A percentile compares a stretch with the other conserved stretches of the same genome.
phyloP scores from a whole-genome alignment of 2,329 filamentous ascomycete genomes.

The Periconia digitata region DNA sequence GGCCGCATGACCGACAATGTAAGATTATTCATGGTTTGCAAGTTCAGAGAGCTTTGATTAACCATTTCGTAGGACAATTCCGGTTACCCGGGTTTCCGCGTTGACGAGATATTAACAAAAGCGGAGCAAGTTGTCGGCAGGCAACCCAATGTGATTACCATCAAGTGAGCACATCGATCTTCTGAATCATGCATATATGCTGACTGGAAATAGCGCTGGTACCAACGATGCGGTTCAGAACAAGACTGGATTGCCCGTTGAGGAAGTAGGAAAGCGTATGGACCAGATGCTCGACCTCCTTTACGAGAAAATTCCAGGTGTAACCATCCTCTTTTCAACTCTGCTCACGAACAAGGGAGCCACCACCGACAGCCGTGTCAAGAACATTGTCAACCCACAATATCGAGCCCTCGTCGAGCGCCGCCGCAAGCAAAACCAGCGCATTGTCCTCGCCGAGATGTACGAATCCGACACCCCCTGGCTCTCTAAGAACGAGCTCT shows the following conservation, averaged over 20 bases:
- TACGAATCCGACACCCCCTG: not conserved
- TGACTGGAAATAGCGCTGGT: slow-evolving; percentile 1
- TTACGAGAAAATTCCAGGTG: slow-evolving; percentile 1
- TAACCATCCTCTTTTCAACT: slow-evolving; percentile 6
- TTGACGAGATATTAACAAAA: not conserved
- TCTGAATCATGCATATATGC: not conserved
- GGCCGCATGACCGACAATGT: slow-evolving; percentile 7
- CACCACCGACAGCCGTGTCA: not conserved
- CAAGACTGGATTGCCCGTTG: not conserved
- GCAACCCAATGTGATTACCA: slow-evolving; percentile 4
- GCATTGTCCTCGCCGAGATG: slow-evolving; percentile 8
- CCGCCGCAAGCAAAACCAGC: not conserved
- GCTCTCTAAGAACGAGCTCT: not conserved
- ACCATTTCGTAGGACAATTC: slow-evolving; percentile 6
- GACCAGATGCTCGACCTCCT: slow-evolving; percentile 1
- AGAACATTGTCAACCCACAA: slow-evolving; percentile 3
- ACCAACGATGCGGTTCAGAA: slow-evolving; percentile 6
- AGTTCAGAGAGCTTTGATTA: no score
- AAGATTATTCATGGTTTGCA: not conserved
- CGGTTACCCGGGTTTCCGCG: slow-evolving; percentile 5
- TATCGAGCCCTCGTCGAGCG: slow-evolving; percentile 1
- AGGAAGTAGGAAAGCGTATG: slow-evolving; percentile 2
- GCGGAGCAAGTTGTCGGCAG: not conserved
- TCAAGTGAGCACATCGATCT: slow-evolving; percentile 1
- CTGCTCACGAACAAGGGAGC: not conserved